A percentile compares a stretch with the other conserved stretches of the same genome.
These are phyloP conservation scores for Metschnikowia peoriensis DNA, from an alignment of 805 yeast genomes.

Conservation along the genomic window DNA sequence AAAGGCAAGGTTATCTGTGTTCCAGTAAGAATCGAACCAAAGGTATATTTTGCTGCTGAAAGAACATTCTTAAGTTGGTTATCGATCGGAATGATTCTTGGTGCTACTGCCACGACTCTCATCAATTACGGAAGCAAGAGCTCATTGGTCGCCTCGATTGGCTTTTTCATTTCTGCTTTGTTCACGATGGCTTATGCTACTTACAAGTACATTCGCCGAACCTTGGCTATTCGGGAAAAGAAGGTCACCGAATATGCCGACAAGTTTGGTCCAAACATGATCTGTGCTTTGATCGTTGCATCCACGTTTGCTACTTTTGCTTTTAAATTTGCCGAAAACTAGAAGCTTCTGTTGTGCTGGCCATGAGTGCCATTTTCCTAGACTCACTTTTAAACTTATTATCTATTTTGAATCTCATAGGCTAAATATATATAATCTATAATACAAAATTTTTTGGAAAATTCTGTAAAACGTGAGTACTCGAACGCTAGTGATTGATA, in stretches of 20 bases:
- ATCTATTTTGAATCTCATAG: not conserved
- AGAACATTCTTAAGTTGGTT: slow-evolving; percentile 94
- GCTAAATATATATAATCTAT: not conserved
- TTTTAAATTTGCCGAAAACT: slow-evolving; percentile 44
- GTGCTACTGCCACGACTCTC: slow-evolving; percentile 85
- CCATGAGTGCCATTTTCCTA: not conserved
- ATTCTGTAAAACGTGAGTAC: not conserved
- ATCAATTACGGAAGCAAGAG: slow-evolving; percentile 74
- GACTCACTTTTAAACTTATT: not conserved
- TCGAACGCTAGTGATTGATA: not conserved
- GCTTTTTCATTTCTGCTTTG: slow-evolving; percentile 80
- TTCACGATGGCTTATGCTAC: slow-evolving; percentile 71
- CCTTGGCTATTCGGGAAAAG: slow-evolving; percentile 76
- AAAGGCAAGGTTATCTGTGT: slow-evolving; percentile 86
- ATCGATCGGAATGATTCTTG: slow-evolving; percentile 82
- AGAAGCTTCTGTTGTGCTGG: not conserved
- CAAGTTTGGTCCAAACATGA: slow-evolving; percentile 77
- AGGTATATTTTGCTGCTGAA: slow-evolving; percentile 98
- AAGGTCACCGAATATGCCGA: slow-evolving; percentile 85
- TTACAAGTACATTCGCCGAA: slow-evolving; percentile 76
- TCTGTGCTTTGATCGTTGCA: slow-evolving; percentile 70
- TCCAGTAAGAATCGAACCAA: slow-evolving; percentile 96
- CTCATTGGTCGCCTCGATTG: slow-evolving; percentile 77
- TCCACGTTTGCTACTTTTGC: slow-evolving; percentile 64
- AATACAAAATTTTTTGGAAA: not conserved